Conservation (phyloP, 169 alveolate species). For the Babesia microti region DNA sequence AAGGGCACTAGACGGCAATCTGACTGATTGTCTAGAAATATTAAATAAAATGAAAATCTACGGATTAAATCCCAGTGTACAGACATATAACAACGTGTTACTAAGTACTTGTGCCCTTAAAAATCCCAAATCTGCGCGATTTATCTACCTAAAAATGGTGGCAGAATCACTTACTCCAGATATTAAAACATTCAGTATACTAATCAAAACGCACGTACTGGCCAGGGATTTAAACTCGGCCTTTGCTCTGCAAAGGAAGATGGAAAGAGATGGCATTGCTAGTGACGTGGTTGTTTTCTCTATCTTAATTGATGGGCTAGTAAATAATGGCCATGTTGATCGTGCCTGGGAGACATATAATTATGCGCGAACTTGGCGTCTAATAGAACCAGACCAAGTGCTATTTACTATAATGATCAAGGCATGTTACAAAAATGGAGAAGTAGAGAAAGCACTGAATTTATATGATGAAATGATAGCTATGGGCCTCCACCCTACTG, state of each 20-base stretch:
- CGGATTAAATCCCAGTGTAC: conserved; percentile 35
- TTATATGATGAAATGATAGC: conserved; percentile 61
- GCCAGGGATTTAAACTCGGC: conserved; percentile 58
- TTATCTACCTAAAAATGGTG: conserved; percentile 60
- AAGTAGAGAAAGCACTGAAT: conserved; percentile 66
- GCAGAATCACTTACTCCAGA: conserved; percentile 57
- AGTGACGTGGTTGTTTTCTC: conserved; percentile 60
- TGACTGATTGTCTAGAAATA: conserved; percentile 12
- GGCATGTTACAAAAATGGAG: conserved; percentile 43
- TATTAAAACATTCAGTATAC: conserved; percentile 50
- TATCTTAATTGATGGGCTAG: conserved; percentile 62
- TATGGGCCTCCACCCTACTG: conserved; percentile 50
- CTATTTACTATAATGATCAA: conserved; percentile 72
- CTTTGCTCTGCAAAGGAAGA: conserved; percentile 54
- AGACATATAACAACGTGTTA: conserved; percentile 50
- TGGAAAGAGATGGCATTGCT: conserved; percentile 59
- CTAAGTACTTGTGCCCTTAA: conserved; percentile 28
- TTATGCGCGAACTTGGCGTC: conserved; percentile 61
- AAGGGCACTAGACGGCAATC: conserved; percentile 7
- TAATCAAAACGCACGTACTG: conserved; percentile 55
- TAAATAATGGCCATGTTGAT: conserved; percentile 27
- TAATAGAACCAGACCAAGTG: conserved; percentile 67
- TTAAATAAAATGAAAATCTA: conserved; percentile 32
- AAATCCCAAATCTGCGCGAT: conserved; percentile 49
- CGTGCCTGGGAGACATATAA: conserved; percentile 67